phyloP scores from a whole-genome alignment of 2,329 filamentous ascomycete genomes.

The Diaporthe vaccinii region DNA sequence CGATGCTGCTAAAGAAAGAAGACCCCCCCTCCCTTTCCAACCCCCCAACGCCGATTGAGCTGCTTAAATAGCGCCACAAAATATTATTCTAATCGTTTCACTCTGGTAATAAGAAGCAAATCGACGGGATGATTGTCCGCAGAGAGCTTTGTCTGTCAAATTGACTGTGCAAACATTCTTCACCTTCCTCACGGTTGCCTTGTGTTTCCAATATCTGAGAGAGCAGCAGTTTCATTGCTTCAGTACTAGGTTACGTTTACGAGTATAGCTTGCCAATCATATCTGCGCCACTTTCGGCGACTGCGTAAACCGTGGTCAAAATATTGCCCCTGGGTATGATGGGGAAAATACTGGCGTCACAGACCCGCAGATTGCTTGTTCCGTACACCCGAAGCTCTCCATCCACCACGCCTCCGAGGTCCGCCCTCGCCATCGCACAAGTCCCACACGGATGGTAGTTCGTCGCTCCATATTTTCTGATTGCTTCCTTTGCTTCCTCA shows the following conservation, averaged over 20 bases:
- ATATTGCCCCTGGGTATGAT: constrained; percentile 52
- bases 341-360: constrained; percentile 57
- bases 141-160: neutral
- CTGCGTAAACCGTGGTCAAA: constrained; percentile 41
- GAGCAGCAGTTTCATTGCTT: neutral
- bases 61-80: too few relatives aligned
- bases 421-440: neutral
- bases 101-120: too few relatives aligned
- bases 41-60: too few relatives aligned
- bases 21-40: too few relatives aligned
- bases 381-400: constrained; percentile 56
- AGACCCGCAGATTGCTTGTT: constrained; percentile 54
- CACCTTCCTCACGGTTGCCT: neutral
- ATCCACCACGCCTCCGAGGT: constrained; percentile 55
- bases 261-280: constrained; percentile 1
- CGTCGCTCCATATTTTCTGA: constrained; percentile 8
- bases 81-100: too few relatives aligned
- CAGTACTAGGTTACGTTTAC: neutral
- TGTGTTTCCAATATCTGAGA: neutral
- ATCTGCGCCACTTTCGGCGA: constrained; percentile 50
- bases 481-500: neutral
- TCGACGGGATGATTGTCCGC: too few relatives aligned
- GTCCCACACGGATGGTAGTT: constrained; percentile 11
- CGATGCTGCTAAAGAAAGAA: too few relatives aligned
- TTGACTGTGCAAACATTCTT: neutral